These are phyloP conservation scores for Aquilaria yunnanensis DNA, from an alignment of 345 rosid species.

Conservation along the genomic window DNA sequence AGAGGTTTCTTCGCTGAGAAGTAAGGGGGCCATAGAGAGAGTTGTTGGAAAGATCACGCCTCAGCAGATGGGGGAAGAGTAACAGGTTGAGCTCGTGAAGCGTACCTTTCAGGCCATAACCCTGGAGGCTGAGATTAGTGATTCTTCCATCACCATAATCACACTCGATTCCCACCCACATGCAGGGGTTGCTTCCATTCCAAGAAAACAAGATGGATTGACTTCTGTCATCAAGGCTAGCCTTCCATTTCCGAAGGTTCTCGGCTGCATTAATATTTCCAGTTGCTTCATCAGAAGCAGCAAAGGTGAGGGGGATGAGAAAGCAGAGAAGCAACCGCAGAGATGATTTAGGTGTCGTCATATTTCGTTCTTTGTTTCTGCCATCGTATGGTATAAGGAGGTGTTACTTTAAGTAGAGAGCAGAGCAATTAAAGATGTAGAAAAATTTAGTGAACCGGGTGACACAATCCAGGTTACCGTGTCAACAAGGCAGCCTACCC, in stretches of 20 bases:
- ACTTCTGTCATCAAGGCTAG: too few relatives aligned
- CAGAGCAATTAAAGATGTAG: too few relatives aligned
- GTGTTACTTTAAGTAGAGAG: too few relatives aligned
- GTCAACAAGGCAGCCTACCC: too few relatives aligned
- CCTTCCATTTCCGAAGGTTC: conserved; percentile 9
- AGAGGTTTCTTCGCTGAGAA: conserved; percentile 10
- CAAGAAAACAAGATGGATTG: too few relatives aligned
- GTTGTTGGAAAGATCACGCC: background rate
- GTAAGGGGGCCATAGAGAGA: conserved; percentile 6
- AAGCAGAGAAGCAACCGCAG: background rate
- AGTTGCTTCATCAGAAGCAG: background rate
- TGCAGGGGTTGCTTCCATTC: background rate
- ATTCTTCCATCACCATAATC: conserved; percentile 1
- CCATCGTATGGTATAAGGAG: too few relatives aligned
- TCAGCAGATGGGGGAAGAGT: conserved; percentile 9
- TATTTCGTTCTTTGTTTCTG: too few relatives aligned
- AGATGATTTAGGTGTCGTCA: too few relatives aligned
- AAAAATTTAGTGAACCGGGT: too few relatives aligned
- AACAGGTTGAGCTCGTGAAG: conserved; percentile 9
- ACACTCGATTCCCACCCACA: conserved; percentile 14
- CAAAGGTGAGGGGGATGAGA: background rate
- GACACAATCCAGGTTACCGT: too few relatives aligned
- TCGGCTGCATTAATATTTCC: background rate
- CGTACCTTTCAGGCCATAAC: background rate
- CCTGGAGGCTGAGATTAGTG: conserved; percentile 2